Base-by-base conservation (phyloP, 345 rosid genomes). In the Murraya koenigii region DNA sequence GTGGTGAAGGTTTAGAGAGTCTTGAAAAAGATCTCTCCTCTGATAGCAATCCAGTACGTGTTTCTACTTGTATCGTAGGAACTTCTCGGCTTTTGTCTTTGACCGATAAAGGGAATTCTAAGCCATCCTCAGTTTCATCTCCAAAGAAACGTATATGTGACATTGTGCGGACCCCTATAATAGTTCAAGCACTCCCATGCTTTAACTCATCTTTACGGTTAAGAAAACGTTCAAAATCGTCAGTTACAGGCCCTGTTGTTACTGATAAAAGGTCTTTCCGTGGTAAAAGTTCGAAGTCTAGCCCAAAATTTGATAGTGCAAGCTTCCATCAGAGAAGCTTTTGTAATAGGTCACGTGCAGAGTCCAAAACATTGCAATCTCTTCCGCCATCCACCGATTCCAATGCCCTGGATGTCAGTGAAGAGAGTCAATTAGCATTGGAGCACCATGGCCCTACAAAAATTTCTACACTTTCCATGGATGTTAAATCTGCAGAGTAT, bases 131-230 rank as follows among this genome's bases (percentile, higher is more conserved):
- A 41, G 67, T 71, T 64, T 82, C 75, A 56, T 76, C 80, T 69
- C 39, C 65, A 66, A 80, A 47, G 54, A 69, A 79, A 41, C 66
- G 35, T 49, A 58, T 19, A 44, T 56, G 5, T 60, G 75, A 81
- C 20, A 2, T 65, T 6, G 28, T 55, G 67, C 75, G 59, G 61
- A 19, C 52, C 58, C 85, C 84, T 39, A 82, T 73, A 38, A 80
- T 66, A 72, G 85, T 82, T 82, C 87, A 86, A 76, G 87, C 87
- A 47, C 85, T 84, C 66, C 85, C 87, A 60, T 86, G 82, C 78
- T 75, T 77, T 61, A 75, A 68, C 38, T 70, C 69, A 66, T 6
- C 76, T 75, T 49, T 35, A 54, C 32, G 23, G 20, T 67, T 68
- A 60, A 52, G 69, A 13, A 76, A 68, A 77, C 61, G 76, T 66